phyloP scores from a whole-genome alignment of 805 yeast species.

The Kluyveromyces wickerhamii region DNA sequence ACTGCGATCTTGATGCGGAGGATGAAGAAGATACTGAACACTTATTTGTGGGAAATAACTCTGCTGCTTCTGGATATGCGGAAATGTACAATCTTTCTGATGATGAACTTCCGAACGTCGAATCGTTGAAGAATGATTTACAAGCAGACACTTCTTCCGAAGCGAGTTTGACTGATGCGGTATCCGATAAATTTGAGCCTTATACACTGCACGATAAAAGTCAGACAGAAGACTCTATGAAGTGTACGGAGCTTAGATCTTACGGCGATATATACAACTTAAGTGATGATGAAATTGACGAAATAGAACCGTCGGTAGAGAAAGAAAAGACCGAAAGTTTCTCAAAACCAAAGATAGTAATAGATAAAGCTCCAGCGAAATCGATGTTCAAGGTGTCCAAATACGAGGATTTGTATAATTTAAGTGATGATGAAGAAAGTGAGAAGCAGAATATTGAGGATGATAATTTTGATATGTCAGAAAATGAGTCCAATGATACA shows the following conservation, averaged over 20 bases:
- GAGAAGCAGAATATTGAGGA: not conserved
- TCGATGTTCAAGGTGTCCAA: not conserved
- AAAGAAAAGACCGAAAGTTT: not conserved
- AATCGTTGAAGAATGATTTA: too few species aligned
- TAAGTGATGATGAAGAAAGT: constrained; percentile 5
- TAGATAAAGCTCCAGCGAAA: not conserved
- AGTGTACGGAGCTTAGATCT: too few species aligned
- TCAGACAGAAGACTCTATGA: too few species aligned
- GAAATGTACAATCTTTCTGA: constrained; percentile 3
- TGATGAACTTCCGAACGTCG: too few species aligned
- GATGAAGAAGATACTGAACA: constrained; percentile 29
- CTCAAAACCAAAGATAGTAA: not conserved
- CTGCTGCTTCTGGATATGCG: constrained; percentile 19
- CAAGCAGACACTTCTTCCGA: too few species aligned
- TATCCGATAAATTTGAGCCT: too few species aligned
- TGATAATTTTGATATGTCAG: not conserved
- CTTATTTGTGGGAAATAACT: constrained; percentile 22
- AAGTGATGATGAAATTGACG: constrained; percentile 8
- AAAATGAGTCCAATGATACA: not conserved
- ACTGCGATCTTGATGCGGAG: constrained; percentile 26
- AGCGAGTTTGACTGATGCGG: too few species aligned
- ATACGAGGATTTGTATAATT: constrained; percentile 5
- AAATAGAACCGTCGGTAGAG: not conserved
- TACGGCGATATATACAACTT: constrained; percentile 11
- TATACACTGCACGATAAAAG: too few species aligned